These are phyloP conservation scores for Cordyceps fumosorosea DNA, from an alignment of 2,329 filamentous ascomycete species.

Conservation along the genomic window DNA sequence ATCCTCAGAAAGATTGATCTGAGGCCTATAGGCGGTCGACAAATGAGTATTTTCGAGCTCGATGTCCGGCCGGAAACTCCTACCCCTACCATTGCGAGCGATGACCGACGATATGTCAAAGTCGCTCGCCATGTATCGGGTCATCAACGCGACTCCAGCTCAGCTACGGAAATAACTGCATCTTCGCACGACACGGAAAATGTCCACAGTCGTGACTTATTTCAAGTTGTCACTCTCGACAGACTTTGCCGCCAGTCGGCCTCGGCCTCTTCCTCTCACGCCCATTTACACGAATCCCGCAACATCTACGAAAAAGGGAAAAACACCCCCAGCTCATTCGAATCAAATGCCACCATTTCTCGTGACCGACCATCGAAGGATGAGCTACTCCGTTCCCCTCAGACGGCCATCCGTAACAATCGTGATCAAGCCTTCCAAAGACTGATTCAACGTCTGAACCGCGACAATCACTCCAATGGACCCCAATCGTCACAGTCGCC, in stretches of 20 bases:
- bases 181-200: not conserved
- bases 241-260: not conserved
- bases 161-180: not conserved
- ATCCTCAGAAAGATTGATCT: constrained; percentile 2
- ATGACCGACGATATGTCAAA: not conserved
- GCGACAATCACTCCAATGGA: not conserved
- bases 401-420: not conserved
- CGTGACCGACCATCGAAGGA: not conserved
- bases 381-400: not conserved
- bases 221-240: not conserved
- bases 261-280: not conserved
- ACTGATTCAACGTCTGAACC: constrained; percentile 5
- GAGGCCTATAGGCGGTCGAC: not conserved
- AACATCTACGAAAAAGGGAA: not conserved
- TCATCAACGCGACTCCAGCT: not conserved
- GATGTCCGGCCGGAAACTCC: not conserved
- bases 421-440: constrained; percentile 6
- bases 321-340: not conserved
- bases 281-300: not conserved
- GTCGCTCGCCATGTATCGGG: not conserved
- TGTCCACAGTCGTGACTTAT: not conserved
- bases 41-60: constrained; percentile 9
- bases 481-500: not conserved
- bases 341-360: not conserved
- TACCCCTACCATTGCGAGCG: not conserved